Evolutionary conservation across 2,329 filamentous ascomycete genomes (phyloP).

Genomic region (Xylariaceae sp.): DNA sequence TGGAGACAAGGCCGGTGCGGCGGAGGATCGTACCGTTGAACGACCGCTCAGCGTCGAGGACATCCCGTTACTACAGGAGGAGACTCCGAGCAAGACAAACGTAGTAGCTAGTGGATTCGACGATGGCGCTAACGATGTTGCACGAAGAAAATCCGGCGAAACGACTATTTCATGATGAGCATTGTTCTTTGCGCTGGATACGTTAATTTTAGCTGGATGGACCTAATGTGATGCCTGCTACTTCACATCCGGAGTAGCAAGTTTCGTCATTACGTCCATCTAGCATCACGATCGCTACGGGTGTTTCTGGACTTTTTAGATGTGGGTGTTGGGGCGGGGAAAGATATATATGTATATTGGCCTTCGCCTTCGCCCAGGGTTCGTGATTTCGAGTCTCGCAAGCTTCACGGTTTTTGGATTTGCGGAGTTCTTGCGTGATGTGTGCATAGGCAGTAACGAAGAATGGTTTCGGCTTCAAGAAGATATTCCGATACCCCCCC

Average conservation of each 20-base stretch:
- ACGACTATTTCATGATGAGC: conserved; percentile 3
- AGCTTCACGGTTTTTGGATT: too few species aligned
- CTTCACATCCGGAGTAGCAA: neutral
- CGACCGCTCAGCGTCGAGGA: conserved; percentile 48
- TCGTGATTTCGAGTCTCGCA: too few species aligned
- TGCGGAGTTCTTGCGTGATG: too few species aligned
- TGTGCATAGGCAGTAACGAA: neutral
- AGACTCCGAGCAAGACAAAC: conserved; percentile 30
- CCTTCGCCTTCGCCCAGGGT: too few species aligned
- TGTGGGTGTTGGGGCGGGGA: too few species aligned
- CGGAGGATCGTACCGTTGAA: conserved; percentile 34
- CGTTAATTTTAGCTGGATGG: neutral
- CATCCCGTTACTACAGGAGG: conserved; percentile 60
- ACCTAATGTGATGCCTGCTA: neutral
- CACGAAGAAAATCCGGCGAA: conserved; percentile 48
- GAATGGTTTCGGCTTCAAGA: conserved; percentile 10
- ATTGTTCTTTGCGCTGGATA: neutral
- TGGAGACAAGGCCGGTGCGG: conserved; percentile 25
- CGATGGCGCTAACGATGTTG: conserved; percentile 47
- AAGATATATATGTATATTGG: too few species aligned
- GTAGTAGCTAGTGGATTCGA: conserved; percentile 48
- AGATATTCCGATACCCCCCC: conserved; percentile 22
- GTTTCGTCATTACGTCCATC: too few species aligned
- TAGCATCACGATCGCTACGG: too few species aligned
- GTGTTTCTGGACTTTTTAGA: too few species aligned